Conservation (phyloP, 2,329 filamentous ascomycete species). For the Sporothrix mexicana region DNA sequence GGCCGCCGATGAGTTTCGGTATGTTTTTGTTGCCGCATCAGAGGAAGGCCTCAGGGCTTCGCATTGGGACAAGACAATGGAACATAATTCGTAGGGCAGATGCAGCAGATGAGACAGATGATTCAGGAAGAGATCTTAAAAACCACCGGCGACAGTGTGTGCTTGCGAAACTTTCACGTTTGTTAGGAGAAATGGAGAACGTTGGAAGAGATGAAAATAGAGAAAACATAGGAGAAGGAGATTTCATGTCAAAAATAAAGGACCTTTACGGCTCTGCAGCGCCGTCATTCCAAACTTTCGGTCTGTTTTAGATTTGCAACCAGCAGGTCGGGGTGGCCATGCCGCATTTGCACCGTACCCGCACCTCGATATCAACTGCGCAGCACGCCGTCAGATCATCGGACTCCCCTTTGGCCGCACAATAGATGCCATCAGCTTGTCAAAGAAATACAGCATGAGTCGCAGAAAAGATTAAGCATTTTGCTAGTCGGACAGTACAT, state of each 20-base stretch:
- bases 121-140: background rate
- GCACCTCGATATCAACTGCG: background rate
- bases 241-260: background rate
- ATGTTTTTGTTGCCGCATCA: background rate
- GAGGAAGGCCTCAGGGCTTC: background rate
- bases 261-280: no score
- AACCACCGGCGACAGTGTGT: background rate
- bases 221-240: background rate
- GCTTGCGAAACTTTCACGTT: background rate
- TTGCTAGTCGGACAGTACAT: constrained; percentile 21
- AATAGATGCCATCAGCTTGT: background rate
- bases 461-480: background rate
- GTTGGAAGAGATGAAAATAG: background rate
- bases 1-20: background rate
- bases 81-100: no score
- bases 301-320: background rate
- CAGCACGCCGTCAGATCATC: background rate
- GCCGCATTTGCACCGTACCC: background rate
- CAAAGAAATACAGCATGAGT: background rate
- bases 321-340: background rate
- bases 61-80: no score
- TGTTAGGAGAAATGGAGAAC: background rate
- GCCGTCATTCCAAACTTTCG: constrained; percentile 9
- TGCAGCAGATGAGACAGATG: background rate
- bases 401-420: background rate